Conservation (phyloP, 2,329 filamentous ascomycete genomes). For the Teratosphaeriaceae sp. region DNA sequence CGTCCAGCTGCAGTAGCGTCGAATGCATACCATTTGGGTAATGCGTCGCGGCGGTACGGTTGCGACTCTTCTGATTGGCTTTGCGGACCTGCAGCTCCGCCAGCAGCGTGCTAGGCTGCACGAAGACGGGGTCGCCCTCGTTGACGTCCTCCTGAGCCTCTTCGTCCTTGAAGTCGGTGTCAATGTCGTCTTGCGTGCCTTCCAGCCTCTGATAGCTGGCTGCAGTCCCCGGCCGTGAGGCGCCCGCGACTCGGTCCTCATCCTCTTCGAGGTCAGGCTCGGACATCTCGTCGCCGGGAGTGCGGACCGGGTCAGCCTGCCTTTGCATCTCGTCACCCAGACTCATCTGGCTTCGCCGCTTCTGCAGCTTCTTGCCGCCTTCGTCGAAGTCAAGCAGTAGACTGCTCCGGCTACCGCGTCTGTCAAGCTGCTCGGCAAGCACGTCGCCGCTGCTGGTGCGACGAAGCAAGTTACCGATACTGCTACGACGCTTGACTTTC, state of each 20-base stretch:
- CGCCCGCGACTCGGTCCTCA: slow-evolving; percentile 19
- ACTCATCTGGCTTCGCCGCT: slow-evolving; percentile 29
- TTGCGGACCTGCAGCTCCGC: slow-evolving; percentile 91
- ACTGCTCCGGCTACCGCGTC: slow-evolving; percentile 21
- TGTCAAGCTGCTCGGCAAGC: slow-evolving; percentile 32
- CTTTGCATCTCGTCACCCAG: slow-evolving; percentile 21
- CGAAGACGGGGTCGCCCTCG: slow-evolving; percentile 50
- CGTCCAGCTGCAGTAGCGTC: slow-evolving; percentile 83
- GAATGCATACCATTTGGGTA: slow-evolving; percentile 78
- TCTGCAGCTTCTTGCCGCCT: slow-evolving; percentile 28
- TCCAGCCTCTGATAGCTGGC: slow-evolving; percentile 12
- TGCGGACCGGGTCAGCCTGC: slow-evolving; percentile 8
- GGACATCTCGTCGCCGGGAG: slow-evolving; percentile 14
- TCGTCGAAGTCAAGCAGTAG: slow-evolving; percentile 26
- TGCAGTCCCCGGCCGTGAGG: slow-evolving; percentile 11
- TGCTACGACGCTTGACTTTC: slow-evolving; percentile 23
- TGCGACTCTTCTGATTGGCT: slow-evolving; percentile 75
- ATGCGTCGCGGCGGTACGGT: slow-evolving; percentile 56
- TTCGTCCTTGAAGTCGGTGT: slow-evolving; percentile 40
- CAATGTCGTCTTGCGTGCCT: slow-evolving; percentile 29
- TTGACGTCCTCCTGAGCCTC: slow-evolving; percentile 38
- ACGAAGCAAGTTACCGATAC: slow-evolving; percentile 25
- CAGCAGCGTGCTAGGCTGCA: slow-evolving; percentile 79
- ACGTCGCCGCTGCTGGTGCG: slow-evolving; percentile 21
- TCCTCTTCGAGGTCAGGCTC: slow-evolving; percentile 22